These are phyloP conservation scores for Apiospora sp. DNA, from an alignment of 2,329 filamentous ascomycete genomes.

Conservation along the genomic window DNA sequence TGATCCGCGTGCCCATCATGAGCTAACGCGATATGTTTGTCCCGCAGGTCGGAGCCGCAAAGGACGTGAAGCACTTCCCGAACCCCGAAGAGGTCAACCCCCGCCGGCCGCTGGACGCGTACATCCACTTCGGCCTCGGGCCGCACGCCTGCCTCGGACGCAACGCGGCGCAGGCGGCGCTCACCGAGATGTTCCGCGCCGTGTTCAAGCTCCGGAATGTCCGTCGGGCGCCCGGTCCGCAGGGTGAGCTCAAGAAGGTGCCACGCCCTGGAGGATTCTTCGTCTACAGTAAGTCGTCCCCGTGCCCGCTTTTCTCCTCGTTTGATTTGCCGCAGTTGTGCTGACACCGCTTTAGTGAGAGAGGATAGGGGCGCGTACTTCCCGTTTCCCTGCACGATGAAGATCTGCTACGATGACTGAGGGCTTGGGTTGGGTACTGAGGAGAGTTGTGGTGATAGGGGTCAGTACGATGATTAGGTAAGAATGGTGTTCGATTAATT, in stretches of 20 bases:
- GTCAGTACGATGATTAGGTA: background rate
- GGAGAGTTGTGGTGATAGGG: background rate
- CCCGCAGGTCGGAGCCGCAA: slow-evolving; percentile 51
- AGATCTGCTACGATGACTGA: slow-evolving; percentile 41
- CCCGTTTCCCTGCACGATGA: slow-evolving; percentile 50
- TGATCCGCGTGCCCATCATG: no score
- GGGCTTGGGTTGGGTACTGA: background rate
- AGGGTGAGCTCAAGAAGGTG: slow-evolving; percentile 74
- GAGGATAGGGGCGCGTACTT: slow-evolving; percentile 69
- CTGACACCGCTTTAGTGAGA: slow-evolving; percentile 48
- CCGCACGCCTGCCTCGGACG: slow-evolving; percentile 69
- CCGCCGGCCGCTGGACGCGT: slow-evolving; percentile 67
- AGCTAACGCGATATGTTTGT: background rate
- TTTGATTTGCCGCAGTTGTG: no score
- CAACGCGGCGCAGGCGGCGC: slow-evolving; percentile 65
- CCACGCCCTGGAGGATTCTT: slow-evolving; percentile 60
- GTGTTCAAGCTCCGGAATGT: slow-evolving; percentile 69
- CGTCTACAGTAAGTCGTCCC: slow-evolving; percentile 53
- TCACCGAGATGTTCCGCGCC: slow-evolving; percentile 73
- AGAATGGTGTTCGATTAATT: background rate
- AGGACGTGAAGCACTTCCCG: slow-evolving; percentile 67
- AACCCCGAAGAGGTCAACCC: slow-evolving; percentile 68
- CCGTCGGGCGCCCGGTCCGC: slow-evolving; percentile 66
- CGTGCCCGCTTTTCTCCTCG: background rate
- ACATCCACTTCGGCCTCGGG: slow-evolving; percentile 71